These are phyloP conservation scores for Metarhizium rileyi DNA, from an alignment of 2,329 filamentous ascomycete species.

Conservation along the genomic window DNA sequence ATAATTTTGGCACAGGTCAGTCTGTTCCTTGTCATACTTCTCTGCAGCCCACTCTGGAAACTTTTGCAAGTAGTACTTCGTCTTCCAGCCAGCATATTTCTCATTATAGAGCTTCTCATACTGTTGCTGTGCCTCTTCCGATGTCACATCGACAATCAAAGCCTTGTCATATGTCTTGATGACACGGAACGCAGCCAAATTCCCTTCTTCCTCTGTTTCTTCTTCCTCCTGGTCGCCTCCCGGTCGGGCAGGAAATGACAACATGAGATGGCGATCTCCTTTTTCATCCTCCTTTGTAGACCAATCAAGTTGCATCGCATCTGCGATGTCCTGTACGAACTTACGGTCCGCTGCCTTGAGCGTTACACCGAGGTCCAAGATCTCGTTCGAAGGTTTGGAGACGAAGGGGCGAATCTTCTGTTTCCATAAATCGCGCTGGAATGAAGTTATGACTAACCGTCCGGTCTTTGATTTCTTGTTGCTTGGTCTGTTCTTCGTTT, in stretches of 20 bases:
- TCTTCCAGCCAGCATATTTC: conserved; percentile 89
- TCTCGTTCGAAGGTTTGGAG: conserved; percentile 51
- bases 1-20: conserved; percentile 84
- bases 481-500: conserved; percentile 47
- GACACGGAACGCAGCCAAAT: conserved; percentile 74
- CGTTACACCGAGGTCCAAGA: conserved; percentile 63
- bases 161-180: conserved; percentile 89
- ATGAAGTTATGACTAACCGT: conserved; percentile 64
- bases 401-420: conserved; percentile 75
- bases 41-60: conserved; percentile 78
- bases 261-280: conserved; percentile 41
- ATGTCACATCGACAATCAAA: conserved; percentile 67
- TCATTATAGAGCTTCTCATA: conserved; percentile 80
- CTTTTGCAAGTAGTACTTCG: conserved; percentile 84
- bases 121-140: conserved; percentile 67
- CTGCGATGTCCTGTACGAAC: conserved; percentile 82
- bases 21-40: conserved; percentile 65
- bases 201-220: conserved; percentile 60
- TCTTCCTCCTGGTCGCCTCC: conserved; percentile 34
- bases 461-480: conserved; percentile 43
- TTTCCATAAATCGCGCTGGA: conserved; percentile 75
- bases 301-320: conserved; percentile 48
- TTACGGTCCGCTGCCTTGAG: conserved; percentile 80
- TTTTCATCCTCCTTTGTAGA: conserved; percentile 47
- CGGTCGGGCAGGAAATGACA: conserved; percentile 34